Evolutionary conservation across 768 basidiomycete species (phyloP), one percentile per base, ranked within the genome.

Genomic region (Brasilioporus rufonigricans): DNA sequence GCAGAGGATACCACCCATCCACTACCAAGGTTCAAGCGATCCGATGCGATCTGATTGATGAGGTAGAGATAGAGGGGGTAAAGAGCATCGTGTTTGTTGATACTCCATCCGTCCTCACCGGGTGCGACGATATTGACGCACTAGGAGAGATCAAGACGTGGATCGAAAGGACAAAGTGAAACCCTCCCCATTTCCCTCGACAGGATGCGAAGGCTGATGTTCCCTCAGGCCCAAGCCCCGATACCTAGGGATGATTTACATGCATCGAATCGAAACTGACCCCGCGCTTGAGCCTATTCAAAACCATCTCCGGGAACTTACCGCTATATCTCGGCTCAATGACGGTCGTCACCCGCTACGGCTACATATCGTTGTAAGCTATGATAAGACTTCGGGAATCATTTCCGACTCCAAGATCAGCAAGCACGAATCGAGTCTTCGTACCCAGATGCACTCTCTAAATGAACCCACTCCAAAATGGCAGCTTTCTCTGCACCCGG

Each of bases 21-120:
- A 66, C 62, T 0, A 36, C n/a, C 4, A 29, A 41, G 1, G 51
- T 63, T 7, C 55, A 47, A 33, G 65, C 62, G 4, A 52, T 61
- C 12, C 52, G 40, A 35, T 61, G 62, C 11, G 55, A 57, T 5
- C 26, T 61, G 8, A 50, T 24, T 7, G 63, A 62, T 4, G 60
- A 55, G n/a, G 54, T 49, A 11, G 56, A 33, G 47, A 29, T 0
- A 3, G 50, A 51, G 3, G 57, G 50, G 1, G 6, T 58, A 8
- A 49, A 49, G 24, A 47, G 41, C 14, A 50, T 65, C 11, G 58
- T 67, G 9, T 60, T 66, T 23, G 43, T 65, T 4, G 65, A 66
- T 27, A 56, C 61, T 0, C 65, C 65, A 23, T 65, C 64, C 0
- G 65, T 65, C 31, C 46, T 51, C 41, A 64, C 63, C 1, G 63